Percentiles rank a stretch among this genome's conserved stretches.
phyloP scores from a whole-genome alignment of 306 rosid species.

The Trichosanthes cucumerina region DNA sequence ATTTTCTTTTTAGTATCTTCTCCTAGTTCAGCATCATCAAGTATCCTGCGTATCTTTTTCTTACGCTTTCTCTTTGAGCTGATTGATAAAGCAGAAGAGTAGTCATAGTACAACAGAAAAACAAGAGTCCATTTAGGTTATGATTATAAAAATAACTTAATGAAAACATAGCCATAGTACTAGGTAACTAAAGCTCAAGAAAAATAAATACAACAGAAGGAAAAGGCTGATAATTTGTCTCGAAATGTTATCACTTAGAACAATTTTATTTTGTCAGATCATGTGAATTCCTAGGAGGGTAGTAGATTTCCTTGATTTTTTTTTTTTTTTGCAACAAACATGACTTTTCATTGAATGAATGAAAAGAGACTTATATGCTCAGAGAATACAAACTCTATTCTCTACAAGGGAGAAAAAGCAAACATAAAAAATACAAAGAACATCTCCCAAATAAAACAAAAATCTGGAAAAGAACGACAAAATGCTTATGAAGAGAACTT shows the following conservation, averaged over 20 bases:
- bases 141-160: not conserved
- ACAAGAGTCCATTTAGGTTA: not conserved
- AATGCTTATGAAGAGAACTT: too few relatives aligned
- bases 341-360: too few relatives aligned
- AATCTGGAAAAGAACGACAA: too few relatives aligned
- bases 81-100: conserved; percentile 5
- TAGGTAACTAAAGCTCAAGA: not conserved
- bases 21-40: conserved; percentile 94
- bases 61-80: conserved; percentile 71
- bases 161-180: not conserved
- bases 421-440: too few relatives aligned
- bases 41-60: conserved; percentile 84
- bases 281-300: not conserved
- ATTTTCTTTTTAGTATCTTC: conserved; percentile 91
- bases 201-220: not conserved
- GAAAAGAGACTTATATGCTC: too few relatives aligned
- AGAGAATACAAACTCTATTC: too few relatives aligned
- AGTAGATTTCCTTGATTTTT: too few relatives aligned
- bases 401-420: too few relatives aligned
- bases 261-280: not conserved
- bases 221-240: not conserved
- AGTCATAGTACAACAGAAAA: not conserved
- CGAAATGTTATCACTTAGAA: not conserved
- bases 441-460: too few relatives aligned
- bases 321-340: too few relatives aligned